Evolutionary conservation across 1,139 yeast genomes (phyloP), one percentile per base, ranked within the genome.

Genomic region (Blastobotrys proliferans): DNA sequence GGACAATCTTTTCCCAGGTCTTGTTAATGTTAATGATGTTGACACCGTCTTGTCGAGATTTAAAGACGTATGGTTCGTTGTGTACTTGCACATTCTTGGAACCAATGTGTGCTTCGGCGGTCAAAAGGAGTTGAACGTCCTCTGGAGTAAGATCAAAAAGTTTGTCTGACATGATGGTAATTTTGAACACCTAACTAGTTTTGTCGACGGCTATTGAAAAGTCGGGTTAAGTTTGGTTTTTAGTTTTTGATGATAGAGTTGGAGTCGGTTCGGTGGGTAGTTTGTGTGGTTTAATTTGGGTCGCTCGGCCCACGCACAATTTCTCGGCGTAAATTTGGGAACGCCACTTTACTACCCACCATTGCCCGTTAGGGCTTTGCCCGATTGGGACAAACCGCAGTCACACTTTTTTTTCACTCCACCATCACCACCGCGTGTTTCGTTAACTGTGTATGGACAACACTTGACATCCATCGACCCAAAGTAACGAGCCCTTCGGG

Each of bases 31-130:
- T 87, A 76, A 94, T 88, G 66, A 94, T 79, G 81, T 87, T 88
- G 68, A 94, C 97, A 82, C 99, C 99, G 74, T 94, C 99, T 76
- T 96, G 94, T 81, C 99, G 90, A 76, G 96, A 84, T 78, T 88
- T 86, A 92, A 79, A 87, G 67, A 94, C 96, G 84, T 94, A 94
- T 74, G 96, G 92, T 76, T 87, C 92, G 86, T 92, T 94, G 90
- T 90, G 97, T 68, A 88, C 94, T 16, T 39, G 29, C 19, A 33
- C 24, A 27, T 33, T 33, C 36, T 33, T 33, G 24, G 26, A 11
- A 21, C 36, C 36, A 26, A 35, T 19, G 83, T 94, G 99, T 68
- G 84, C 92, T 87, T 92, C 92, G 74, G 99, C 99, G 73, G 99
- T 97, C 78, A 94, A 83, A 77, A 94, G 83, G 74, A 92, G 87